Percentiles rank a stretch among this genome's conserved stretches.
Conservation (phyloP, 1,284 basidiomycete genomes). For the Puccinia horiana region DNA sequence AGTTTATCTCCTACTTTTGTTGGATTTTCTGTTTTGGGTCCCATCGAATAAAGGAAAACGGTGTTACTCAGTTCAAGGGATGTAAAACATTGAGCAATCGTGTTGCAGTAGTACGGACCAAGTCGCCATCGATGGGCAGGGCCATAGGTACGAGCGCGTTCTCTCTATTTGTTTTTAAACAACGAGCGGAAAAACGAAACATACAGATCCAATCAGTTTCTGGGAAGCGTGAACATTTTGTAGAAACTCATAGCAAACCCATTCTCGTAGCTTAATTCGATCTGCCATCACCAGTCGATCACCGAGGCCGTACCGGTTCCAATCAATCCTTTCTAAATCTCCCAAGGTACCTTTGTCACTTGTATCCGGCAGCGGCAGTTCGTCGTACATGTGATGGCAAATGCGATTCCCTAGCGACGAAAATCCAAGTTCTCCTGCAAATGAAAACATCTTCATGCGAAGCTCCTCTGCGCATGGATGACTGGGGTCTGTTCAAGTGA, state of each 20-base stretch:
- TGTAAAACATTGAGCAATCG: not conserved
- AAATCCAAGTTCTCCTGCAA: slow-evolving; percentile 36
- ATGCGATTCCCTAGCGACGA: slow-evolving; percentile 30
- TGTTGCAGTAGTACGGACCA: not conserved
- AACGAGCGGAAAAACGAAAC: not conserved
- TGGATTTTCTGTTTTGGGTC: slow-evolving; percentile 21
- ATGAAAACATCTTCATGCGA: slow-evolving; percentile 43
- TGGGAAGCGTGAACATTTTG: not conserved
- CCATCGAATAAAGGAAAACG: not conserved
- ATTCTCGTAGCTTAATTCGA: slow-evolving; percentile 16
- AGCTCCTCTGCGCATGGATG: slow-evolving; percentile 36
- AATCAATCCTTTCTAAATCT: slow-evolving; percentile 40
- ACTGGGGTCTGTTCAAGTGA: slow-evolving; percentile 24
- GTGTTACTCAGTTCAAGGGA: not conserved
- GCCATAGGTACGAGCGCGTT: slow-evolving; percentile 33
- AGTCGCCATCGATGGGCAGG: slow-evolving; percentile 45
- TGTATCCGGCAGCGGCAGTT: slow-evolving; percentile 25
- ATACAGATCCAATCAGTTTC: not conserved
- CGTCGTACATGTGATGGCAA: slow-evolving; percentile 39
- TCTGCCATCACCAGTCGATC: slow-evolving; percentile 40
- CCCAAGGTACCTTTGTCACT: not conserved
- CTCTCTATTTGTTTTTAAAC: slow-evolving; percentile 15
- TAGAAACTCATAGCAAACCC: not conserved
- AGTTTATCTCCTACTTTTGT: slow-evolving; percentile 17
- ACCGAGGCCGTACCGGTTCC: slow-evolving; percentile 37